phyloP scores from a whole-genome alignment of 1,284 basidiomycete species.

The Trametes pubescens region DNA sequence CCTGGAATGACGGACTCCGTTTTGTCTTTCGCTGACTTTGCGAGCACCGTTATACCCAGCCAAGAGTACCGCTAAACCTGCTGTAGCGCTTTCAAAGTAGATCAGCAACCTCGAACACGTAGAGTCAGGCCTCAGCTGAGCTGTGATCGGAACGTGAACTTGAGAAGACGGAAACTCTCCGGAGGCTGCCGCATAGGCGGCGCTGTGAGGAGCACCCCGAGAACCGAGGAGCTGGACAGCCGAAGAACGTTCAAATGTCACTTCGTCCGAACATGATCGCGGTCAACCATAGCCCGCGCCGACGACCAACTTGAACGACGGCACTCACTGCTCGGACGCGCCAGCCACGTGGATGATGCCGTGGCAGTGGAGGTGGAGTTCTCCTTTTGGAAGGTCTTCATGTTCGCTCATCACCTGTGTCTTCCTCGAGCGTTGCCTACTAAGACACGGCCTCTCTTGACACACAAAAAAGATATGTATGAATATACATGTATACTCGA shows the following conservation, averaged over 20 bases:
- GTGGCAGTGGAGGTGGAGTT: background rate
- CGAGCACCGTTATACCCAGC: too few relatives aligned
- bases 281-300: background rate
- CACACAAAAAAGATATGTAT: too few relatives aligned
- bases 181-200: too few relatives aligned
- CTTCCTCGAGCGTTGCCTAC: background rate
- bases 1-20: background rate
- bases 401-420: background rate
- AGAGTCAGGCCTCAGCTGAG: too few relatives aligned
- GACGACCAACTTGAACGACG: background rate
- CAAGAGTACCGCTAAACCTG: too few relatives aligned
- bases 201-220: too few relatives aligned
- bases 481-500: too few relatives aligned
- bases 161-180: too few relatives aligned
- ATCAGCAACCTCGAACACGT: too few relatives aligned
- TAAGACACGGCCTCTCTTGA: background rate
- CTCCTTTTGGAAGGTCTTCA: conserved; percentile 7
- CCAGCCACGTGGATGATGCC: background rate
- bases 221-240: background rate
- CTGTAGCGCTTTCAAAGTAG: too few relatives aligned
- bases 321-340: background rate
- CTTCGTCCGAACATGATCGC: background rate
- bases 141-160: too few relatives aligned
- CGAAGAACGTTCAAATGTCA: conserved; percentile 2
- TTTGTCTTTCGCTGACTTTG: background rate